Percentiles rank a stretch among this genome's conserved stretches.
phyloP scores from a whole-genome alignment of 116 monocot genomes.

The Dioscorea cayenensis region DNA sequence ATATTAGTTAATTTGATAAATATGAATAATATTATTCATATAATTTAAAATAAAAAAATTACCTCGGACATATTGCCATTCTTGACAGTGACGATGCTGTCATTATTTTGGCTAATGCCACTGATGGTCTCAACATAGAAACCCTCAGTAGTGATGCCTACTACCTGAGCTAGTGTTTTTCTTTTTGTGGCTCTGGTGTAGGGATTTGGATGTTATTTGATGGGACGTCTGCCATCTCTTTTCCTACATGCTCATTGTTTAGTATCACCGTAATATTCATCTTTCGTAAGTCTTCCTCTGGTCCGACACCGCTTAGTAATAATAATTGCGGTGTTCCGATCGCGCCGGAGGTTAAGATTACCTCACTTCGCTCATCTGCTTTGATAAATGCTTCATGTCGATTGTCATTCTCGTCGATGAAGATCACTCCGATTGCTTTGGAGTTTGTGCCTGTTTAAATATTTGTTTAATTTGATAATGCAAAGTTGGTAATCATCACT shows the following conservation, averaged over 20 bases:
- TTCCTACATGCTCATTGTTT: background rate
- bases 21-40: too few relatives aligned
- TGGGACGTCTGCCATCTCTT: background rate
- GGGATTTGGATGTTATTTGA: background rate
- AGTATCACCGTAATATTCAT: background rate
- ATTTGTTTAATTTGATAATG: background rate
- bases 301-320: background rate
- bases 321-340: background rate
- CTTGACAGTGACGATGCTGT: background rate
- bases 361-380: background rate
- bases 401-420: background rate
- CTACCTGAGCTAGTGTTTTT: background rate
- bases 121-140: background rate
- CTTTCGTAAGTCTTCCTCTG: background rate
- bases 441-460: background rate
- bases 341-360: background rate
- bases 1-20: too few relatives aligned
- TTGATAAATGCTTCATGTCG: background rate
- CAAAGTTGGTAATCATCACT: too few relatives aligned
- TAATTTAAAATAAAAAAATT: too few relatives aligned
- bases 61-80: background rate
- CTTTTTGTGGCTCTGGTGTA: background rate
- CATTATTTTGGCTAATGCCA: background rate
- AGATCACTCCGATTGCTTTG: background rate
- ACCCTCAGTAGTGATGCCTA: background rate